Evolutionary conservation across 2,329 filamentous ascomycete species (phyloP), one percentile per base, ranked within the genome.

Genomic region (Aspergillus brunneoviolaceus): DNA sequence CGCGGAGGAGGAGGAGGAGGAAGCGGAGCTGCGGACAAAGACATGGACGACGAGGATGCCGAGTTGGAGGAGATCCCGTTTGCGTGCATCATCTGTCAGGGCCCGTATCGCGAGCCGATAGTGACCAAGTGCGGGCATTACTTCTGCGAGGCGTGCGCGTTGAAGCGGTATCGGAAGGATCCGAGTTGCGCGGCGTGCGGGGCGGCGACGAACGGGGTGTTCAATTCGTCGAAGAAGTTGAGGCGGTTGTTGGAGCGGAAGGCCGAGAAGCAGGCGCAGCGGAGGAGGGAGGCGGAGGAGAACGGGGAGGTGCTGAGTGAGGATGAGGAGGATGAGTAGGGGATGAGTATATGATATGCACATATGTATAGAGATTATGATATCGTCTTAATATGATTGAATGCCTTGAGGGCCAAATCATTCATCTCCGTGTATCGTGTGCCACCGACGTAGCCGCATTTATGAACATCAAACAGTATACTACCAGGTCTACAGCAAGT

Each of bases 121-220:
- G 80, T 94, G 25, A 98, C 95, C 12, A 89, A 92, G 65, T 99
- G 95, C 67, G 90, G 92, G 0, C 95, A 99, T 75, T 98, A 98
- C 75, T 98, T 98, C 72, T 99, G 95, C 73, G 90, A 97, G 75
- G 82, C 84, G 1, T 99, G 95, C 75, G 95, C 95, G 27, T 80
- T 98, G 68, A 87, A 90, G 72, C 80, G 93, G 65, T 98, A 97
- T 73, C 84, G 90, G 63, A 95, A 91, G 72, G 91, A 93, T 68
- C 93, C 93, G 4, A 87, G 86, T 2, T 98, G 95, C 75, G 91
- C 91, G 2, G 90, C 89, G 4, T 98, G 95, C 74, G 90, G 91
- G 1, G 82, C 88, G 0, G 90, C 92, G 5, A 98, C 93, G 0
- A 88, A 89, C 31, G 95, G 95, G 0, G 91, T 96, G 0, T 98